Evolutionary conservation across 208 protist species (phyloP).

Genomic region (Leishmania tropica): DNA sequence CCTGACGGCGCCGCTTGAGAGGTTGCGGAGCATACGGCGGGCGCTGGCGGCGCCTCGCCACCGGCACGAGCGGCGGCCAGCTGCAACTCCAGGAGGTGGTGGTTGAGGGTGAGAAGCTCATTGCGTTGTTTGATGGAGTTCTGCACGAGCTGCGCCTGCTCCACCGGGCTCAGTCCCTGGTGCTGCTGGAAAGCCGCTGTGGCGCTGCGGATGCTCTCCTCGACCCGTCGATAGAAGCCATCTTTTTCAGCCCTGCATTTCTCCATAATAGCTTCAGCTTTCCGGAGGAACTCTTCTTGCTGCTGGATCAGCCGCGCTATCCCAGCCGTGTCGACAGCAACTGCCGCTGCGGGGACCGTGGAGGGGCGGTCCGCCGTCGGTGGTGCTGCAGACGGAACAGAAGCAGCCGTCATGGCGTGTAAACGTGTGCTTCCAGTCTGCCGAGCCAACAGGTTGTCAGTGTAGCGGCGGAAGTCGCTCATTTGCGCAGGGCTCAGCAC

Average conservation of each 20-base stretch:
- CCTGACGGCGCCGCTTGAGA: too few relatives aligned
- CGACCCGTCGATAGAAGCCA: conserved; percentile 46
- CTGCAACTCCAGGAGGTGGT: conserved; percentile 72
- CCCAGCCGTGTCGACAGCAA: conserved; percentile 1
- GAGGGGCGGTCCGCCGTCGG: background rate
- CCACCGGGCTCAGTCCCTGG: conserved; percentile 45
- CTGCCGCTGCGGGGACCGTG: background rate
- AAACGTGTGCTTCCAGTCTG: conserved; percentile 15
- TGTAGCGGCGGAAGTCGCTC: conserved; percentile 67
- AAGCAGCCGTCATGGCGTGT: background rate
- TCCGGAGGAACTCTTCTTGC: conserved; percentile 51
- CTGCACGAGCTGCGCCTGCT: conserved; percentile 69
- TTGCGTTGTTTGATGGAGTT: conserved; percentile 74
- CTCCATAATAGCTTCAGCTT: conserved; percentile 44
- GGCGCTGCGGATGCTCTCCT: conserved; percentile 33
- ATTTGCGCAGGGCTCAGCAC: conserved; percentile 46
- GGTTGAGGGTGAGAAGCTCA: conserved; percentile 67
- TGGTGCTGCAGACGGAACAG: background rate
- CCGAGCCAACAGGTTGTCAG: conserved; percentile 51
- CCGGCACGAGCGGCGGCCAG: conserved; percentile 37
- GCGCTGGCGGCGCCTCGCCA: conserved; percentile 8
- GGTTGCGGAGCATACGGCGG: background rate
- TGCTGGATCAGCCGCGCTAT: conserved; percentile 35
- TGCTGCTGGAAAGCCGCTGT: conserved; percentile 25
- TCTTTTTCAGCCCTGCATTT: conserved; percentile 54